Conservation (phyloP, 2,329 filamentous ascomycete genomes). For the Fusarium phyllophilum region DNA sequence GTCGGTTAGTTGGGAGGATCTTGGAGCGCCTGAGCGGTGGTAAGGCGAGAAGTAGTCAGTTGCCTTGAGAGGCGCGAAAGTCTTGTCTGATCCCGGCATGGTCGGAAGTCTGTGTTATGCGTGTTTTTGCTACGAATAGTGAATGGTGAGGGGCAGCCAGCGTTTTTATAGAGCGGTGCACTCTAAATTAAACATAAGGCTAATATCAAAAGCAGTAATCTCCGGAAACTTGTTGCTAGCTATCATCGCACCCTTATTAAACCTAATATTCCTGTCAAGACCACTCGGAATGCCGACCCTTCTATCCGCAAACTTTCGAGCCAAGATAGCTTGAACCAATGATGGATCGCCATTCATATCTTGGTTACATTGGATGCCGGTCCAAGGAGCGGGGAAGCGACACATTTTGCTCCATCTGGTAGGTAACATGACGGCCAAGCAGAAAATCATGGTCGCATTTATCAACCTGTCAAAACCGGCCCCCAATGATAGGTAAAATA, state of each 20-base stretch:
- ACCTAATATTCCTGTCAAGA: background rate
- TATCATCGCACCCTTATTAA: accelerated
- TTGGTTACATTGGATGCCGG: background rate
- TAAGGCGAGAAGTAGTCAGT: background rate
- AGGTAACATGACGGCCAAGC: background rate
- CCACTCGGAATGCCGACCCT: background rate
- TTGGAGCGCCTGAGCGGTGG: background rate
- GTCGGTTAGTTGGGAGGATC: background rate
- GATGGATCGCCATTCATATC: background rate
- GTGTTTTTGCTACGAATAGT: background rate
- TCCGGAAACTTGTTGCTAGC: background rate
- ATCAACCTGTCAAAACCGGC: background rate
- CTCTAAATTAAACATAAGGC: background rate
- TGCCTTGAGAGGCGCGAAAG: background rate
- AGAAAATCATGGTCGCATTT: background rate
- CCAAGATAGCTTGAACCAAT: background rate
- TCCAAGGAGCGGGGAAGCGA: background rate
- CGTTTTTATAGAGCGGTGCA: background rate
- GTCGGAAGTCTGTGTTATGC: background rate
- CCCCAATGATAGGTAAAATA: background rate
- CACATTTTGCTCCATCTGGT: background rate
- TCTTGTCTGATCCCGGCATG: background rate
- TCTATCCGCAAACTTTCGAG: background rate
- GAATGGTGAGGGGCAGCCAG: background rate
- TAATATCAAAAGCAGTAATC: background rate